Evolutionary conservation across 768 basidiomycete species (phyloP), one percentile per base, ranked within the genome.

Genomic region (Sutorius australiensis): DNA sequence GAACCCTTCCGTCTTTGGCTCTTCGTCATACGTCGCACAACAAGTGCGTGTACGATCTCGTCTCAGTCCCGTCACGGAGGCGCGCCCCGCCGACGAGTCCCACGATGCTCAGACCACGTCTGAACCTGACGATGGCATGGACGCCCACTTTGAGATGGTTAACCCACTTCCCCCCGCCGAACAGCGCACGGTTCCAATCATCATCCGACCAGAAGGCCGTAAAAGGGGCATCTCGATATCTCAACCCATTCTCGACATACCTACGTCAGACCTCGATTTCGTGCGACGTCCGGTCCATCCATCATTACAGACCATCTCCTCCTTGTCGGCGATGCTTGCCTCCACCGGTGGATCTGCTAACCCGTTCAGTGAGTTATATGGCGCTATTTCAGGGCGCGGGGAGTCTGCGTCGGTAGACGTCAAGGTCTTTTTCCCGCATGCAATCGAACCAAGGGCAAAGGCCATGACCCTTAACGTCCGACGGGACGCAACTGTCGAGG

Each of bases 401-500:
- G 80, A 84, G 52, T 68, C 80, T 6, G 81, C 83, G 5, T 79
- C 82, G 0, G 75, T 83, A 42, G 78, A 76, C 28, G 82, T 95
- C 37, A 79, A 80, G 40, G 78, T 98, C 1, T 97, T 84, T 71
- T 98, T 95, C 73, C 95, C 95, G 0, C 83, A 87, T 56, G 89
- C 89, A 14, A 72, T 66, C 6, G 73, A 81, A 53, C 87, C 87
- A 0, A 71, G 64, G 14, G 79, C 80, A 3, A 81, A 83, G 47
- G 73, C 81, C 19, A 82, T 95, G 79, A 72, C 80, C 34, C 76
- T 94, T 6, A 86, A 78, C 55, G 90, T 98, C 11, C 73, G 92
- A 51, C 85, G 84, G 57, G 95, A 98, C 58, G 89, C 93, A 2
- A 89, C 87, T 0, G 86, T 98, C 5, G 97, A 98, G 66, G 97